Conservation (phyloP, 2,329 filamentous ascomycete genomes). For the Talaromyces verruculosus region DNA sequence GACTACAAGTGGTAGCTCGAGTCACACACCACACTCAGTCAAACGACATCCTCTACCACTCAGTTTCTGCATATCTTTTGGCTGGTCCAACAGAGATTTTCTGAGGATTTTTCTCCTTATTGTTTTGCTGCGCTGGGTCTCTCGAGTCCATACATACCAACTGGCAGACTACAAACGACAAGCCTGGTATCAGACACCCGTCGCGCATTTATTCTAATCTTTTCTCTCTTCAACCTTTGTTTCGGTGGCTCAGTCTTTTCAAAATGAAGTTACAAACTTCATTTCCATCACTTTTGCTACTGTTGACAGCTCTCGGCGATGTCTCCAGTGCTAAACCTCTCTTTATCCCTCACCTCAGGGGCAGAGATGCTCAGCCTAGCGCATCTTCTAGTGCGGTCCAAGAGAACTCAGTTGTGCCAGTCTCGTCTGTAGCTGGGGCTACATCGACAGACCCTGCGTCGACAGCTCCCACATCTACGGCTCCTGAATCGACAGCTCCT, state of each 20-base stretch:
- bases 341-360: neutral
- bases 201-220: neutral
- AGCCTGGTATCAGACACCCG: neutral
- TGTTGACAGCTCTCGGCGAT: neutral
- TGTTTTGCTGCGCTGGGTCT: neutral
- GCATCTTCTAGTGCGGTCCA: neutral
- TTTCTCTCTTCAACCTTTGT: neutral
- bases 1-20: neutral
- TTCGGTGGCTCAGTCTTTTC: neutral
- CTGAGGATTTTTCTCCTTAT: neutral
- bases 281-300: neutral
- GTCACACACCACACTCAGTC: neutral
- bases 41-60: neutral
- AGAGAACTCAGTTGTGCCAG: constrained; percentile 3
- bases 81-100: neutral
- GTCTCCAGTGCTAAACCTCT: neutral
- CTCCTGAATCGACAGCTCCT: neutral
- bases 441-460: neutral
- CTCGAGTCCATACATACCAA: neutral
- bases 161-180: neutral
- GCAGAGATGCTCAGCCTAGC: neutral
- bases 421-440: neutral
- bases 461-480: neutral
- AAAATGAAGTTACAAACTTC: constrained; percentile 1
- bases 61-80: neutral